Evolutionary conservation across 495 filamentous ascomycete species (phyloP).

Genomic region (Thermochaetoides thermophila): DNA sequence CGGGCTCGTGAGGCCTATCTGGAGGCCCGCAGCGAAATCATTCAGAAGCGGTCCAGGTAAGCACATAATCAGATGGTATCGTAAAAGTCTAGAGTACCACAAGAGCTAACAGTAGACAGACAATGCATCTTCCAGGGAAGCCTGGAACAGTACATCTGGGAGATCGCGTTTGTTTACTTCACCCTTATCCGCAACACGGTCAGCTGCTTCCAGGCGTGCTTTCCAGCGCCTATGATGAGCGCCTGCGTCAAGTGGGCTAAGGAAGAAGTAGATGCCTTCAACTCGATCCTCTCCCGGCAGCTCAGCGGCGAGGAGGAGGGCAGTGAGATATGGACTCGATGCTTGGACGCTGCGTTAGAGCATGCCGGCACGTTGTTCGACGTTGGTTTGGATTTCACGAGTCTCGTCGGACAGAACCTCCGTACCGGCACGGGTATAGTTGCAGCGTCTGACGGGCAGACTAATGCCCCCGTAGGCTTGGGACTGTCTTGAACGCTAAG

Average conservation of each 20-base stretch:
- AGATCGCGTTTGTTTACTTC: constrained; percentile 95
- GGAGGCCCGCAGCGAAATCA: constrained; percentile 55
- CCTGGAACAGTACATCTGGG: constrained; percentile 80
- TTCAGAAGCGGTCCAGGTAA: constrained; percentile 70
- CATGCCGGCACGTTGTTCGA: constrained; percentile 70
- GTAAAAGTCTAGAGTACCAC: not conserved
- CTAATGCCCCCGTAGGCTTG: constrained; percentile 24
- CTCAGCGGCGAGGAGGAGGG: constrained; percentile 61
- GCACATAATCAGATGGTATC: constrained; percentile 3
- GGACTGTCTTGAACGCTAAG: too few species aligned
- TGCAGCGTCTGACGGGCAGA: constrained; percentile 4
- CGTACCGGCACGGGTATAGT: too few species aligned
- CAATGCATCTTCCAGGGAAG: constrained; percentile 91
- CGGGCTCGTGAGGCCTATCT: constrained; percentile 78
- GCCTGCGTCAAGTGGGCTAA: constrained; percentile 95
- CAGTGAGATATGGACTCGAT: constrained; percentile 61
- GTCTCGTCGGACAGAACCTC: constrained; percentile 41
- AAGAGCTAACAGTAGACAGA: constrained; percentile 37
- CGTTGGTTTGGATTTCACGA: constrained; percentile 80
- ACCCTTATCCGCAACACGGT: constrained; percentile 84
- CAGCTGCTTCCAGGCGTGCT: constrained; percentile 75
- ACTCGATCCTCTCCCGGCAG: constrained; percentile 64
- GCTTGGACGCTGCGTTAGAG: constrained; percentile 64
- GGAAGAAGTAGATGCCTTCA: constrained; percentile 80
- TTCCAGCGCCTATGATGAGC: constrained; percentile 71